Percentiles rank a stretch among this genome's conserved stretches.
Conservation (phyloP, 2,329 filamentous ascomycete species). For the Colletotrichum cereale region DNA sequence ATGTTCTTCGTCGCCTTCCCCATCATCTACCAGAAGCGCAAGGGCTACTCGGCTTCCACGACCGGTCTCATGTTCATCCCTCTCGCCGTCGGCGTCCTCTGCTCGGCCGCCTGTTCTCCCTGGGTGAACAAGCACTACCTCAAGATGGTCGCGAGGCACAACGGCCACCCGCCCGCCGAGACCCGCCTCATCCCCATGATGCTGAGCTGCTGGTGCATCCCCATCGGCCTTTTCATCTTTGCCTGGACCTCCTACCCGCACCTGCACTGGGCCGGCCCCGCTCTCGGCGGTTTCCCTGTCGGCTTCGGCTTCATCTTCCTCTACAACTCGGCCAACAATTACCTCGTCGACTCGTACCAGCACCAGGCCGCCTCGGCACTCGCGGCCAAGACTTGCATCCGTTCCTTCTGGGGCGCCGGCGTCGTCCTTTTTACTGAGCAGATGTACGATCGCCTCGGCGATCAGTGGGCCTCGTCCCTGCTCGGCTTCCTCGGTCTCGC, state of each 20-base stretch:
- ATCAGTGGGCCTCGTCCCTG: slow-evolving; percentile 82
- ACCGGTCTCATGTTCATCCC: slow-evolving; percentile 92
- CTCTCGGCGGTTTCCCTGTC: slow-evolving; percentile 77
- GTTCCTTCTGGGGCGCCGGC: slow-evolving; percentile 83
- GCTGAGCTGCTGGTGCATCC: slow-evolving; percentile 78
- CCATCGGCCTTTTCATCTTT: slow-evolving; percentile 69
- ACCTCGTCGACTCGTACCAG: slow-evolving; percentile 74
- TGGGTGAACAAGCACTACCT: slow-evolving; percentile 87
- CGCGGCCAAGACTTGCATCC: slow-evolving; percentile 84
- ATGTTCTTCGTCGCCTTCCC: slow-evolving; percentile 82
- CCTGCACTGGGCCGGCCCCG: slow-evolving; percentile 78
- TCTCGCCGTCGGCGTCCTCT: slow-evolving; percentile 79
- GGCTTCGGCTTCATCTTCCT: slow-evolving; percentile 88
- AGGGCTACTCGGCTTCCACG: slow-evolving; percentile 79
- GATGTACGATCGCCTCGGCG: slow-evolving; percentile 80
- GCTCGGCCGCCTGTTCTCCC: slow-evolving; percentile 75
- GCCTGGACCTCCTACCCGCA: slow-evolving; percentile 73
- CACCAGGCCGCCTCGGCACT: slow-evolving; percentile 84
- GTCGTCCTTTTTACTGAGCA: slow-evolving; percentile 85
- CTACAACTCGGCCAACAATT: slow-evolving; percentile 84
- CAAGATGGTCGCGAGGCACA: slow-evolving; percentile 69
- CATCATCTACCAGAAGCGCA: slow-evolving; percentile 81
- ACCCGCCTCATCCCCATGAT: slow-evolving; percentile 86
- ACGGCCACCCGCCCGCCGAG: slow-evolving; percentile 82
- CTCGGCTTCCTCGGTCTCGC: slow-evolving; percentile 80